A percentile compares a stretch with the other conserved stretches of the same genome.
phyloP scores from a whole-genome alignment of 495 filamentous ascomycete species.

The Penicillium canariense region DNA sequence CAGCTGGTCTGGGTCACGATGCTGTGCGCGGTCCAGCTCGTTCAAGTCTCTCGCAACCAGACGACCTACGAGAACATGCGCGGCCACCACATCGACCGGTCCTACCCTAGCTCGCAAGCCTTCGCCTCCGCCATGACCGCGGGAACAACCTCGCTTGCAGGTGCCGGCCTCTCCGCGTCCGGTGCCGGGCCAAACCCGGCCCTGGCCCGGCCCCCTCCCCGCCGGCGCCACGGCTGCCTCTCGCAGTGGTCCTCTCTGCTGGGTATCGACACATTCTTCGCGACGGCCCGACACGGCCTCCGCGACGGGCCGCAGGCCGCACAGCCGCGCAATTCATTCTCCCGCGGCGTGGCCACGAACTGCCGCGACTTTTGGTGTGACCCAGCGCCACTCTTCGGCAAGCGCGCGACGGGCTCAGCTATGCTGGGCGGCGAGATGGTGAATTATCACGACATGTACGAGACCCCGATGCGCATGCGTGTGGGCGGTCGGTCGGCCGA shows the following conservation, averaged over 20 bases:
- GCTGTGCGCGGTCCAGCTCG: constrained; percentile 86
- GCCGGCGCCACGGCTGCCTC: constrained; percentile 58
- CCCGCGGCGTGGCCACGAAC: constrained; percentile 74
- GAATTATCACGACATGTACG: constrained; percentile 88
- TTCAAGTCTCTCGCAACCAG: constrained; percentile 86
- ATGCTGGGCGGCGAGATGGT: constrained; percentile 75
- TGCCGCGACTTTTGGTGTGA: constrained; percentile 98
- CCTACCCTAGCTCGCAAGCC: constrained; percentile 57
- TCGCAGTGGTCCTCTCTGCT: constrained; percentile 79
- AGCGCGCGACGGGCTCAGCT: constrained; percentile 67
- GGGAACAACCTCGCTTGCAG: constrained; percentile 62
- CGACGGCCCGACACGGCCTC: constrained; percentile 68
- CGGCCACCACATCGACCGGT: constrained; percentile 55
- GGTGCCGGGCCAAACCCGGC: constrained; percentile 51
- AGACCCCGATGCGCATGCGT: constrained; percentile 68
- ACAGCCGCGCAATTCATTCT: constrained; percentile 75
- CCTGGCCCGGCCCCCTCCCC: constrained; percentile 41
- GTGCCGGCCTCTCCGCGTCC: constrained; percentile 62
- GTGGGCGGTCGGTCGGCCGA: constrained; percentile 29
- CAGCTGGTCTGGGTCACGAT: constrained; percentile 94
- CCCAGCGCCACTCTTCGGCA: constrained; percentile 74
- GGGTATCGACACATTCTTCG: constrained; percentile 88
- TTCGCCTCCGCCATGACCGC: constrained; percentile 78
- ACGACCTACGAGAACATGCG: constrained; percentile 96
- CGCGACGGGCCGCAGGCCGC: constrained; percentile 48